Conservation (phyloP, 2,329 filamentous ascomycete species). For the Colletotrichum aenigma region DNA sequence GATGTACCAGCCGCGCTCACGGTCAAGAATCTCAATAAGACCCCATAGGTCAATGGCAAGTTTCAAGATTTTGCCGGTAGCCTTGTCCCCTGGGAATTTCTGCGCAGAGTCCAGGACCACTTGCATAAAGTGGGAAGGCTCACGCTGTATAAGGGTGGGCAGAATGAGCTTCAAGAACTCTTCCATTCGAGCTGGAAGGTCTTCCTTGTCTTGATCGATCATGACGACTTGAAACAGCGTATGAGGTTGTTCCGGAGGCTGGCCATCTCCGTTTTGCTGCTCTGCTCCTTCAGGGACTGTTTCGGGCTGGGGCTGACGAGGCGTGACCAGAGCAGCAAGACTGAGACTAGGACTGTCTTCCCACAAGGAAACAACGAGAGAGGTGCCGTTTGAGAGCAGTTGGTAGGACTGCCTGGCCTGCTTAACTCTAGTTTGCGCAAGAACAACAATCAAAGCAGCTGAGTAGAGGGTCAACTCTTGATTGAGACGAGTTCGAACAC, state of each 20-base stretch:
- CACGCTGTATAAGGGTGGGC: conserved; percentile 61
- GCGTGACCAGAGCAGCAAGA: conserved; percentile 18
- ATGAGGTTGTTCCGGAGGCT: not conserved
- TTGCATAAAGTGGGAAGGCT: conserved; percentile 64
- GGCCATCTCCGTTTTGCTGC: conserved; percentile 16
- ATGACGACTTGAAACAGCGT: conserved; percentile 47
- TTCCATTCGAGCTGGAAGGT: conserved; percentile 63
- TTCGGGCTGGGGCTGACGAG: not conserved
- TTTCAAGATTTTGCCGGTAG: conserved; percentile 58
- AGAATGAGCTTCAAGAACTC: conserved; percentile 64
- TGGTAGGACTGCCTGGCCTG: conserved; percentile 54
- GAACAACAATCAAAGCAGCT: conserved; percentile 66
- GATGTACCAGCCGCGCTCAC: conserved; percentile 66
- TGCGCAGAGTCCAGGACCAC: conserved; percentile 61
- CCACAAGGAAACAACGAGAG: conserved; percentile 19
- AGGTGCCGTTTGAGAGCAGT: conserved; percentile 51
- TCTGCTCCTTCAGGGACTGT: not conserved
- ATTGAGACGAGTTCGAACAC: conserved; percentile 65
- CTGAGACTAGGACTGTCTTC: conserved; percentile 20
- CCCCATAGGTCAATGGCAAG: conserved; percentile 69
- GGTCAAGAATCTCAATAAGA: conserved; percentile 68
- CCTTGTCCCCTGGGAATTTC: conserved; percentile 47
- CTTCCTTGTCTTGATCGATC: conserved; percentile 66
- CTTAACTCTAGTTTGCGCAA: conserved; percentile 65
- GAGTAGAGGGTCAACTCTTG: conserved; percentile 68